phyloP scores from a whole-genome alignment of 2,329 filamentous ascomycete species.

The Colletotrichum higginsianum region DNA sequence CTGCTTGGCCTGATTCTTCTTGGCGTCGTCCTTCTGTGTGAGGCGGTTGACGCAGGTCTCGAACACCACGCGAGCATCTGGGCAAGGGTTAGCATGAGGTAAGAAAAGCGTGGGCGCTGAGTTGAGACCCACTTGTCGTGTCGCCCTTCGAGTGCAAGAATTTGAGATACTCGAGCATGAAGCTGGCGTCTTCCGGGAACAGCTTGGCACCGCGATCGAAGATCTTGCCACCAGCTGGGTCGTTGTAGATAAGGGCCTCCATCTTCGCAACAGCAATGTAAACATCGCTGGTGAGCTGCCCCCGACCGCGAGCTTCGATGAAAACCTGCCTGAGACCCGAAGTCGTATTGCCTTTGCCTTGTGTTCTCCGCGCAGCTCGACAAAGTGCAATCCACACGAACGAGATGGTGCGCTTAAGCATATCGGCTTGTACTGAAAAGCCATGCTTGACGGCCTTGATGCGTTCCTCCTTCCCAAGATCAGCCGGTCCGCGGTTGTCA shows the following conservation, averaged over 20 bases:
- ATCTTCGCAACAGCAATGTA: slow-evolving; percentile 95
- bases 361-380: slow-evolving; percentile 92
- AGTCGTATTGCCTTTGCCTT: slow-evolving; percentile 79
- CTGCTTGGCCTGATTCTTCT: slow-evolving; percentile 81
- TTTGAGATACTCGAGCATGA: slow-evolving; percentile 96
- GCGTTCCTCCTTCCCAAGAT: slow-evolving; percentile 72
- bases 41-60: slow-evolving; percentile 92
- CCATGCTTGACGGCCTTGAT: slow-evolving; percentile 74
- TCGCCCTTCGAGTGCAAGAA: slow-evolving; percentile 94
- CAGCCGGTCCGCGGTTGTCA: slow-evolving; percentile 57
- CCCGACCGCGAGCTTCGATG: slow-evolving; percentile 87
- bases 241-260: slow-evolving; percentile 96
- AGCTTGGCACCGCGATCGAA: slow-evolving; percentile 94
- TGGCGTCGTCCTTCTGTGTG: slow-evolving; percentile 79
- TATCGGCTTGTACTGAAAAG: slow-evolving; percentile 79
- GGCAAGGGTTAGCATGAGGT: slow-evolving; percentile 42
- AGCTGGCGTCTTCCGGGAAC: slow-evolving; percentile 93
- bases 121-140: slow-evolving; percentile 80
- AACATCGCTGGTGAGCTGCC: slow-evolving; percentile 92
- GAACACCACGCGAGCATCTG: slow-evolving; percentile 95
- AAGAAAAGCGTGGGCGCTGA: no score
- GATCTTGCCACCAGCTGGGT: slow-evolving; percentile 92
- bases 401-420: slow-evolving; percentile 88
- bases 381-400: slow-evolving; percentile 96
- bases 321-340: slow-evolving; percentile 89